A percentile compares a stretch with the other conserved stretches of the same genome.
phyloP scores from a whole-genome alignment of 1,284 basidiomycete species.

The Butyriboletus regius region DNA sequence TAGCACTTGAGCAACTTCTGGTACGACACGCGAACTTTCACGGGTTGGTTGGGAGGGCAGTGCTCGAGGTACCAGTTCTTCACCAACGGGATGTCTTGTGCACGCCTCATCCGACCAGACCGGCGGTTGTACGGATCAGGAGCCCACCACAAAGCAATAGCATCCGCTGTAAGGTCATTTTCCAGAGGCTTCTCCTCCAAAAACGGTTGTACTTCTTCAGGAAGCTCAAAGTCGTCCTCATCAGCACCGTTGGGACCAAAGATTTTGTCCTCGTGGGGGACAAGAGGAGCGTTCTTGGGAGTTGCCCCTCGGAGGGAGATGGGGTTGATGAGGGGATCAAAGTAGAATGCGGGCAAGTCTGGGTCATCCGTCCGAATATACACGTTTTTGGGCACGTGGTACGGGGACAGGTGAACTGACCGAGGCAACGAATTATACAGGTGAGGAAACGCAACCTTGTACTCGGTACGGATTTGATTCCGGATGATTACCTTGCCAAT shows the following conservation, averaged over 20 bases:
- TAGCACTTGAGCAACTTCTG: slow-evolving; percentile 97
- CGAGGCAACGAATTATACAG: slow-evolving; percentile 97
- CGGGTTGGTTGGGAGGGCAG: slow-evolving; percentile 90
- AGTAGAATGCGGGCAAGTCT: slow-evolving; percentile 99
- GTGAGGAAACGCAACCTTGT: slow-evolving; percentile 98
- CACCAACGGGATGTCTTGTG: slow-evolving; percentile 91
- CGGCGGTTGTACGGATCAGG: slow-evolving; percentile 92
- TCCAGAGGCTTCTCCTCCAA: slow-evolving; percentile 75
- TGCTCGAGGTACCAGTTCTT: slow-evolving; percentile 99
- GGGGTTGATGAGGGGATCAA: slow-evolving; percentile 95
- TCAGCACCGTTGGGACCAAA: slow-evolving; percentile 82
- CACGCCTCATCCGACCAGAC: slow-evolving; percentile 86
- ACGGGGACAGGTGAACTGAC: slow-evolving; percentile 84
- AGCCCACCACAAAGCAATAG: slow-evolving; percentile 97
- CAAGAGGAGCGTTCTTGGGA: slow-evolving; percentile 74
- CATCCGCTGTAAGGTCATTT: slow-evolving; percentile 90
- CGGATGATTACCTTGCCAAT: slow-evolving; percentile 99
- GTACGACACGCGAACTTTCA: slow-evolving; percentile 98
- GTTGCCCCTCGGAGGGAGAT: slow-evolving; percentile 81
- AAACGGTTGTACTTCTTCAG: slow-evolving; percentile 78
- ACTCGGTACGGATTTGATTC: slow-evolving; percentile 96
- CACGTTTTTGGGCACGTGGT: slow-evolving; percentile 93
- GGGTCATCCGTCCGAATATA: slow-evolving; percentile 99
- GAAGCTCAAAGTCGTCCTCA: slow-evolving; percentile 83
- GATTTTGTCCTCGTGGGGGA: slow-evolving; percentile 84